Conservation (phyloP, 345 rosid species). For the Aquilaria sinensis region DNA sequence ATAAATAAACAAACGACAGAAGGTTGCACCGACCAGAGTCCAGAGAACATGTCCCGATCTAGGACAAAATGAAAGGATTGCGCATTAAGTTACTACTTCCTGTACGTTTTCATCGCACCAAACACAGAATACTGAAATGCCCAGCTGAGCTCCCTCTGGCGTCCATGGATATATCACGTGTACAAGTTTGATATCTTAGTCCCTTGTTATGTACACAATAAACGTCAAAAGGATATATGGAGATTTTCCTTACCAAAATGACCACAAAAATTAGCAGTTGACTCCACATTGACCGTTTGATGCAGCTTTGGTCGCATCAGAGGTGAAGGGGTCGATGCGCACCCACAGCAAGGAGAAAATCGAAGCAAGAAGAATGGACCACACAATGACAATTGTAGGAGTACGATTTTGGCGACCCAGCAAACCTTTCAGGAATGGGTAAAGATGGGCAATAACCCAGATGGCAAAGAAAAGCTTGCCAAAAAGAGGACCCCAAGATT, state of each 20-base stretch:
- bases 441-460: constrained; percentile 96
- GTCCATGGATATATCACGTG: neutral
- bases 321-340: constrained; percentile 83
- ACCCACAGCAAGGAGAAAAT: constrained; percentile 99
- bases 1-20: neutral
- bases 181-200: neutral
- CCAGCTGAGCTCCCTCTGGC: too few species aligned
- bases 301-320: constrained; percentile 36
- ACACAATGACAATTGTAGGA: constrained; percentile 94
- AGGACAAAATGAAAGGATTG: neutral
- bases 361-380: constrained; percentile 98
- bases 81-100: too few species aligned
- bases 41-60: neutral
- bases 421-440: constrained; percentile 97
- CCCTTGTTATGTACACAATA: constrained; percentile 23
- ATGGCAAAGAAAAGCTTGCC: constrained; percentile 95
- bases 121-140: too few species aligned
- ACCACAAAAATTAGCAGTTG: constrained; percentile 32
- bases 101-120: too few species aligned
- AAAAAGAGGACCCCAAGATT: constrained; percentile 97
- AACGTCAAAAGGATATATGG: constrained; percentile 7
- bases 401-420: constrained; percentile 96
- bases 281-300: constrained; percentile 68
- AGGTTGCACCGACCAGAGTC: neutral
- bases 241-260: neutral